Base-by-base conservation (phyloP, 371 early-diverging fungal species). In the Saksenaea vasiformis region DNA sequence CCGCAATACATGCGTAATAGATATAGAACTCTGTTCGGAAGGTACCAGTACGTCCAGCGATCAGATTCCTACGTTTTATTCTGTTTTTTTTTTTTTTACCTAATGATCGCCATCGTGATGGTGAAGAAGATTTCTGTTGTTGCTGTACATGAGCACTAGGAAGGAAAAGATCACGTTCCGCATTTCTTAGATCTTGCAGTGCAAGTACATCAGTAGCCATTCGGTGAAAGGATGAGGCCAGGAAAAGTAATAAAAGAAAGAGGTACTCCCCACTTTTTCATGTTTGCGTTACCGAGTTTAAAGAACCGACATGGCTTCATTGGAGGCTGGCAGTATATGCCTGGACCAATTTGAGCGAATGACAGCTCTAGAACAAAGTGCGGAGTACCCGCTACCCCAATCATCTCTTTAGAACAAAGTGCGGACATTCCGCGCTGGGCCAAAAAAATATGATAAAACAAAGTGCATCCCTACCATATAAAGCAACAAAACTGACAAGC, bases 1-100 rank as follows among this genome's bases (percentile, higher is more conserved):
- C 64, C n/a, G 76, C 38, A 58, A 89, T 86, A 17, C 83, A 56
- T 22, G 85, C 51, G 68, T 91, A 91, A 65, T 93, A 92, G 43
- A 87, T 61, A 65, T 88, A 90, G 75, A 92, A 93, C 66, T 92
- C 93, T 80, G 51, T 22, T 17, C 3, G 27, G 3, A 1, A 22
- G 27, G 7, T 22, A 22, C n/a, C 9, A 47, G 22, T n/a, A 47
- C 0, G 22, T 41, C 14, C 19, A 47, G 47, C n/a, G 36, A 19
- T 55, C 4, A 8, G 3, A 26, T 26, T 22, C 15, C 9, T 14
- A 26, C n/a, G 35, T 9, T 11, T 3, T 15, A 17, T 44, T 5
- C 22, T 27, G 14, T 8, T 35, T 4, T 37, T n/a, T 11, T 15
- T 15, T 15, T 0, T 26, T 22, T 22, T 68, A 64, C 79, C 79